Evolutionary conservation across 2,329 filamentous ascomycete genomes (phyloP).

Genomic region (Claviceps humidiphila): DNA sequence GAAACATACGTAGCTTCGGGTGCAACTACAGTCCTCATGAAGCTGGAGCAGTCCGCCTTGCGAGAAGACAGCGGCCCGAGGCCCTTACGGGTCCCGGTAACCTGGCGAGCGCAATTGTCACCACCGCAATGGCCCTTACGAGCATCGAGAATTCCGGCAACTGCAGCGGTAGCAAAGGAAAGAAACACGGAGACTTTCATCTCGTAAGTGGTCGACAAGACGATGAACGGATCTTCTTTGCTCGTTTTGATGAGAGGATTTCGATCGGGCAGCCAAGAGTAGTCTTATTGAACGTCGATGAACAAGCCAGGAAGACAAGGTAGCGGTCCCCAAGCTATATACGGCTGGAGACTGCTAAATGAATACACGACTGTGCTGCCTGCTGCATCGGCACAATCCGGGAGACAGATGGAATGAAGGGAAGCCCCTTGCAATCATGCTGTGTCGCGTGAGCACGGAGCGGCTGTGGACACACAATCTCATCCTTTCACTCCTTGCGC

Average conservation of each 20-base stretch:
- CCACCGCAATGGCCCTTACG: constrained; percentile 22
- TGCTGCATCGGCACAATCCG: not conserved
- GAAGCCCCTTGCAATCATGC: not conserved
- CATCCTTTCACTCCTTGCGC: not conserved
- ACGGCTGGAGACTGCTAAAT: not conserved
- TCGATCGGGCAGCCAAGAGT: not conserved
- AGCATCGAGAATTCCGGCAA: constrained; percentile 22
- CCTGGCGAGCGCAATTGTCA: constrained; percentile 34
- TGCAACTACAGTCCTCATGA: constrained; percentile 25
- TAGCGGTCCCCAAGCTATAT: not conserved
- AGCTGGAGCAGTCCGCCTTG: constrained; percentile 27
- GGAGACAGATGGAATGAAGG: not conserved
- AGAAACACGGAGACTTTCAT: constrained; percentile 30
- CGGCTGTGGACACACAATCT: not conserved
- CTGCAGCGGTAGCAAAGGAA: constrained; percentile 22
- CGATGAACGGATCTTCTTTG: not conserved
- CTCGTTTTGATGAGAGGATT: not conserved
- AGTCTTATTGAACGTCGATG: not conserved
- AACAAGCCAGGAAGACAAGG: not conserved
- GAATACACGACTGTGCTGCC: not conserved
- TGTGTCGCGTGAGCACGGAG: not conserved
- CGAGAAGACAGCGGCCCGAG: constrained; percentile 21
- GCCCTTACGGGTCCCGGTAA: constrained; percentile 28
- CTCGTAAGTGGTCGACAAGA: not conserved
- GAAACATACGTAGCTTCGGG: constrained; percentile 26